These are phyloP conservation scores for Mortierella alpina DNA, from an alignment of 192 early-diverging fungal genomes.

Conservation along the genomic window DNA sequence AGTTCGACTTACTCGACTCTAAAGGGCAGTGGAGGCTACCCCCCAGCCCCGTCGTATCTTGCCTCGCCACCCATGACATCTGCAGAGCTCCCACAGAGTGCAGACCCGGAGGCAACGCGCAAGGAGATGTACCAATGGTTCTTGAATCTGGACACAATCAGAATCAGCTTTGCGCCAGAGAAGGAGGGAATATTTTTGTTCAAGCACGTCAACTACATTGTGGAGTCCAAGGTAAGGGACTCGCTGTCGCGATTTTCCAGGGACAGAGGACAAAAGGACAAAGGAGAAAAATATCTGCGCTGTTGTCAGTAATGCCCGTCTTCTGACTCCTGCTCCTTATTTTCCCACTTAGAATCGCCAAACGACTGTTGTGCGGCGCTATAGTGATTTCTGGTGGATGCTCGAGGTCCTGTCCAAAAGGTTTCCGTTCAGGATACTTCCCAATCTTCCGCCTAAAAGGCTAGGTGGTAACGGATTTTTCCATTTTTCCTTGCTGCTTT, in stretches of 20 bases:
- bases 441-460: slow-evolving; percentile 90
- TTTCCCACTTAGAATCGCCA: slow-evolving; percentile 48
- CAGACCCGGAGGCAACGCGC: slow-evolving; percentile 27
- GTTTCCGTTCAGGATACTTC: slow-evolving; percentile 86
- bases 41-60: slow-evolving; percentile 49
- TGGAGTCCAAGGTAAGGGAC: slow-evolving; percentile 72
- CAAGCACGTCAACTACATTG: slow-evolving; percentile 90
- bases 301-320: background rate
- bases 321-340: background rate
- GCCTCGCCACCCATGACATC: slow-evolving; percentile 36
- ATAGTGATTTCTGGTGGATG: slow-evolving; percentile 94
- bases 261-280: background rate
- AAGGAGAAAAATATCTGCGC: background rate
- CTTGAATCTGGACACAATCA: slow-evolving; percentile 64
- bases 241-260: background rate
- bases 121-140: slow-evolving; percentile 66
- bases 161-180: slow-evolving; percentile 60
- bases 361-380: slow-evolving; percentile 79
- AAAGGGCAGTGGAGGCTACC: slow-evolving; percentile 38
- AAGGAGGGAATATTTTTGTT: slow-evolving; percentile 71
- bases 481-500: background rate
- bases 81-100: slow-evolving; percentile 12
- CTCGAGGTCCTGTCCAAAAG: slow-evolving; percentile 78
- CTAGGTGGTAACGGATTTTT: slow-evolving; percentile 71
- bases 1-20: slow-evolving; percentile 19